These are phyloP conservation scores for Aspergillus oerlinghausenensis DNA, from an alignment of 2,329 filamentous ascomycete species.

Conservation along the genomic window DNA sequence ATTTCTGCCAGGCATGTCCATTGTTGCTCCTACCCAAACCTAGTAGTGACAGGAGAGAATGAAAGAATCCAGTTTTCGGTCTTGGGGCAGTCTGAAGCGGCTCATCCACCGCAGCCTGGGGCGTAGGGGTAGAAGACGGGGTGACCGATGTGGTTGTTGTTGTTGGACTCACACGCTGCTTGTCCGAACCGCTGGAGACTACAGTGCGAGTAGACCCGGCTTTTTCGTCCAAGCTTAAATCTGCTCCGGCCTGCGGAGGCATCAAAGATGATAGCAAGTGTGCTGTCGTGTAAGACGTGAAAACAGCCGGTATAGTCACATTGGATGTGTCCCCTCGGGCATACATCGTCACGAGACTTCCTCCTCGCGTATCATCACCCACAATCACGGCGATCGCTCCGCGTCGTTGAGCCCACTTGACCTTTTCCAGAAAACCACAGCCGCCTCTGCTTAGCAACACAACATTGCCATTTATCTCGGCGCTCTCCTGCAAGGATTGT, in stretches of 20 bases:
- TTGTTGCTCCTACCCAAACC: constrained; percentile 34
- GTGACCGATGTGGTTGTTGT: constrained; percentile 27
- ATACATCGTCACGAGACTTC: constrained; percentile 93
- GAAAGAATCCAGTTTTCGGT: constrained; percentile 34
- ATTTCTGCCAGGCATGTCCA: constrained; percentile 17
- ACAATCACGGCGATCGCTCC: constrained; percentile 89
- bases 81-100: constrained; percentile 13
- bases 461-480: constrained; percentile 89
- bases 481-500: constrained; percentile 82
- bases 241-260: constrained; percentile 62
- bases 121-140: constrained; percentile 31
- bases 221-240: constrained; percentile 58
- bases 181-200: constrained; percentile 17
- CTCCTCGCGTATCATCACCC: constrained; percentile 85
- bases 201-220: constrained; percentile 47
- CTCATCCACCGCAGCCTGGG: constrained; percentile 14
- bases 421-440: constrained; percentile 94
- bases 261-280: constrained; percentile 86
- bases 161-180: constrained; percentile 20
- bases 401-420: constrained; percentile 90
- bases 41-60: constrained; percentile 42
- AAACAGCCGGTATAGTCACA: constrained; percentile 87
- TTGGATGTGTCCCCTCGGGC: constrained; percentile 95
- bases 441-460: constrained; percentile 87
- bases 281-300: constrained; percentile 91